Percentiles rank a stretch among this genome's conserved stretches.
These are phyloP conservation scores for Fusarium pseudonygamai DNA, from an alignment of 2,329 filamentous ascomycete species.

Conservation along the genomic window DNA sequence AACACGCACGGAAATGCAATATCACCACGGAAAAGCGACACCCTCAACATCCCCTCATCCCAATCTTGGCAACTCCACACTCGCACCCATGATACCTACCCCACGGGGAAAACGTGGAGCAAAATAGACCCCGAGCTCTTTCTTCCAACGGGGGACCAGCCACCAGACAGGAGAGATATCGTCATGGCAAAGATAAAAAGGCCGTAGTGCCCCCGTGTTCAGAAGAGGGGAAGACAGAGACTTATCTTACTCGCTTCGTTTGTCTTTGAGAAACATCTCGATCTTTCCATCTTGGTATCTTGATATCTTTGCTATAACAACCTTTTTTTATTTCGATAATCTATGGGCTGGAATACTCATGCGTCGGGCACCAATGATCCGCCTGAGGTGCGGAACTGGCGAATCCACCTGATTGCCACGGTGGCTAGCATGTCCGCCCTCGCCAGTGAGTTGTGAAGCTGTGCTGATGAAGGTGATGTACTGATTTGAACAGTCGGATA, in stretches of 20 bases:
- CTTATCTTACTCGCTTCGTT: not conserved
- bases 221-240: not conserved
- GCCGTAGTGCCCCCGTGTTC: not conserved
- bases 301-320: not conserved
- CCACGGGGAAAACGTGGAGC: conserved; percentile 38
- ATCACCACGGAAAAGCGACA: conserved; percentile 1
- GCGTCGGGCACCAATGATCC: conserved; percentile 51
- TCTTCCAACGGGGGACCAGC: not conserved
- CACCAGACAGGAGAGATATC: not conserved
- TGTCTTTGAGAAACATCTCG: not conserved
- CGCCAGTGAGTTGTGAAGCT: conserved; percentile 39
- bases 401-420: conserved; percentile 46
- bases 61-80: conserved; percentile 31
- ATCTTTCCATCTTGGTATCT: not conserved
- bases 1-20: not conserved
- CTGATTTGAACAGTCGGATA: conserved; percentile 45
- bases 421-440: conserved; percentile 49
- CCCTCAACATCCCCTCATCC: not conserved
- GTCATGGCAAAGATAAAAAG: conserved; percentile 12
- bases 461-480: rapidly evolving
- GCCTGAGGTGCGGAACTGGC: conserved; percentile 48
- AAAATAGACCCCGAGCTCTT: not conserved
- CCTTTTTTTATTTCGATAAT: conserved; percentile 10
- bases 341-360: conserved; percentile 45
- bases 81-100: conserved; percentile 31